A percentile compares a stretch with the other conserved stretches of the same genome.
Conservation (phyloP, 2,329 filamentous ascomycete species). For the Beauveria scarabaeidicola region DNA sequence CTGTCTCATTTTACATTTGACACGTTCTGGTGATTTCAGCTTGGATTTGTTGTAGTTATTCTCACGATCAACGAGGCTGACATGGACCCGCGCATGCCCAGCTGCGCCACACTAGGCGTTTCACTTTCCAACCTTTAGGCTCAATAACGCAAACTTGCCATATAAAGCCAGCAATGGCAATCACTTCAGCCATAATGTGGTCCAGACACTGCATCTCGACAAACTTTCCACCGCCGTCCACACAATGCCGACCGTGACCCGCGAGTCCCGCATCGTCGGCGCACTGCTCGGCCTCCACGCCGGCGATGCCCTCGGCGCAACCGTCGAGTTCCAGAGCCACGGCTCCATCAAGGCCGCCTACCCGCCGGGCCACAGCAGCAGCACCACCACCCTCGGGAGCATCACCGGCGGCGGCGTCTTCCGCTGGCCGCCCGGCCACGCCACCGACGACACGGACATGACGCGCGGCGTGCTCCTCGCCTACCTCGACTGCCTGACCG, state of each 20-base stretch:
- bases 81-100: too few species aligned
- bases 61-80: too few species aligned
- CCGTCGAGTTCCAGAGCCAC: constrained; percentile 34
- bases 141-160: not conserved
- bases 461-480: constrained; percentile 37
- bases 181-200: not conserved
- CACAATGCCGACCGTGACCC: not conserved
- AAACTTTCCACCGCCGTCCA: not conserved
- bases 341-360: constrained; percentile 22
- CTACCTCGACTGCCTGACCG: constrained; percentile 20
- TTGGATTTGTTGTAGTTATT: constrained; percentile 20
- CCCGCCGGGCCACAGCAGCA: constrained; percentile 20
- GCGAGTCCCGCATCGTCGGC: constrained; percentile 27
- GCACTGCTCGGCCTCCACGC: constrained; percentile 38
- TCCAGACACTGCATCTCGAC: not conserved
- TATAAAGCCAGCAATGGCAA: not conserved
- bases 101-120: constrained; percentile 1
- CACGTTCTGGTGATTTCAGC: constrained; percentile 33
- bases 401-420: constrained; percentile 38
- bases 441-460: constrained; percentile 41
- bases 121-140: not conserved
- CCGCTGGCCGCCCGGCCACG: constrained; percentile 32
- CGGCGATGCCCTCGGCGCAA: constrained; percentile 38
- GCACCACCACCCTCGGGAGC: constrained; percentile 25
- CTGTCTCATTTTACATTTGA: constrained; percentile 27